Evolutionary conservation across 2,329 filamentous ascomycete species (phyloP), one percentile per base, ranked within the genome.

Genomic region (Monascus ruber): DNA sequence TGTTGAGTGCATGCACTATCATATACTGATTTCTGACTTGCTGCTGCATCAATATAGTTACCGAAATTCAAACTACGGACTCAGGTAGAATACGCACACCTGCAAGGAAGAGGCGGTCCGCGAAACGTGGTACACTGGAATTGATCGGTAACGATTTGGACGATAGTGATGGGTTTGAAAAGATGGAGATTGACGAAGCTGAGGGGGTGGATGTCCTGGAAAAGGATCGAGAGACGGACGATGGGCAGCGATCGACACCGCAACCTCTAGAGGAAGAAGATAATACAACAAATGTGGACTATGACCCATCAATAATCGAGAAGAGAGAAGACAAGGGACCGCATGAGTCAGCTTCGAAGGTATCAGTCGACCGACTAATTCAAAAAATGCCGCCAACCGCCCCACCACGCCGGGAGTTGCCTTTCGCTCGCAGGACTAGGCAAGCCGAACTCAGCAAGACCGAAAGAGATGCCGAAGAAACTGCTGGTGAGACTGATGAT

Each of bases 371-470:
- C 9, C 43, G 34, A 27, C 44, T 38, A 26, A 31, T 33, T 33
- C n/a, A 47, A 31, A 44, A 49, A n/a, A 34, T 35, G 25, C 28
- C 46, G 7, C 26, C 47, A 8, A 42, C 48, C 8, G 54, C 57
- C 10, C 67, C 68, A 8, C 65, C 65, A 1, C 56, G 54, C 34
- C 59, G 65, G 43, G 58, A 64, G 34, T 48, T 70, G 11, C 66
- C 66, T 1, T 69, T 69, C 46, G 42, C 46, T 1, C 56, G 48
- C 41, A 53, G 43, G 40, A 29, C 26, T 25, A 40, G 25, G 27
- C 40, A 24, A 36, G 46, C 41, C 27, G 40, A 26, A 45, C 35
- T 25, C 7, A 35, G 25, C 26, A 35, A 6, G 26, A 45, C 10
- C 37, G 34, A 36, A 29, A 29, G 9, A 26, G 47, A 44, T 27